These are phyloP conservation scores for Globisporangium sylvaticum DNA, from an alignment of 352 stramenopile genomes.

Conservation along the genomic window DNA sequence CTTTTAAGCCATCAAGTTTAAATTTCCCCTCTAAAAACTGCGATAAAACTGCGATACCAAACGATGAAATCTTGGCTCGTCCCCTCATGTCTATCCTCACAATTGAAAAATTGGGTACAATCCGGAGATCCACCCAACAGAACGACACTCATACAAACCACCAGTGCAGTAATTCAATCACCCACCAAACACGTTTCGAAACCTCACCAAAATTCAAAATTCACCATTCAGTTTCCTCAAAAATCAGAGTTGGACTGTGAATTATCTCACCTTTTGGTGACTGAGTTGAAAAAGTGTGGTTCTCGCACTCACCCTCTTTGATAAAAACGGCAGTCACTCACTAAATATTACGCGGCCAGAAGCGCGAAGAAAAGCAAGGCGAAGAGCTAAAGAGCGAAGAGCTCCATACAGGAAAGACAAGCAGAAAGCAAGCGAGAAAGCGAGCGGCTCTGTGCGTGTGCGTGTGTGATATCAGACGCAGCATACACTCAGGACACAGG, in stretches of 20 bases:
- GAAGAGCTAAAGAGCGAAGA: not conserved
- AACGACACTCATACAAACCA: not conserved
- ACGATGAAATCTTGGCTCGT: not conserved
- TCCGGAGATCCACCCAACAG: not conserved
- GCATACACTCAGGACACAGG: not conserved
- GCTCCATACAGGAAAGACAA: not conserved
- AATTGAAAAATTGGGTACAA: not conserved
- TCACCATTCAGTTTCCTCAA: not conserved
- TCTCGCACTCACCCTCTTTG: not conserved
- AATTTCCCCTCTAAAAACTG: not conserved
- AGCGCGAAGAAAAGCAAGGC: slow-evolving; percentile 13
- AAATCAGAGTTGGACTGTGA: not conserved
- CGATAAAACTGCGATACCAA: not conserved
- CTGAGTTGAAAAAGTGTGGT: slow-evolving; percentile 3
- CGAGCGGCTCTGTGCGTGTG: not conserved
- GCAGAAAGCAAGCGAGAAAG: not conserved
- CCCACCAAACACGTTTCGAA: not conserved
- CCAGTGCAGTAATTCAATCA: not conserved
- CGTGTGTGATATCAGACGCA: slow-evolving; percentile 1
- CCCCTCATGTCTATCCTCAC: not conserved
- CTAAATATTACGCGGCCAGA: slow-evolving; percentile 6
- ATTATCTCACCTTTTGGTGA: not conserved
- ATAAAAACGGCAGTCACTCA: slow-evolving; percentile 15
- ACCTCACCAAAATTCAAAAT: not conserved
- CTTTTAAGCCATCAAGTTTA: not conserved